Evolutionary conservation across 495 filamentous ascomycete genomes (phyloP), one percentile per base, ranked within the genome.

Genomic region (Talaromyces trachyspermus): DNA sequence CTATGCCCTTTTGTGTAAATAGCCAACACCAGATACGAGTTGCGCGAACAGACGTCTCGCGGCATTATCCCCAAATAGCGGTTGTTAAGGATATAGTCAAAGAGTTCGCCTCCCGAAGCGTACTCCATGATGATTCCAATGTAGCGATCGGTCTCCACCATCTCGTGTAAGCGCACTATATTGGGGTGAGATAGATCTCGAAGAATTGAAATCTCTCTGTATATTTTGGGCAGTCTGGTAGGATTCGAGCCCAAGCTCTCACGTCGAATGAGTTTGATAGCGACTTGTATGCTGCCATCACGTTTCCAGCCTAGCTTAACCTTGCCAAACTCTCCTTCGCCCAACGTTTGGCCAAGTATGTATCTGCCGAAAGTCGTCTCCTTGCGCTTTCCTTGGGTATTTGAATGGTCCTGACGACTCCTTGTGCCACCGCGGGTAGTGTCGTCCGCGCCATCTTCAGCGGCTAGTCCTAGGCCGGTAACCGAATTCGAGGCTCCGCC

Each of bases 271-370:
- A 99, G 83, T 64, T 99, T 99, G 71, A 99, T 95, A 50, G 92
- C 92, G 49, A 99, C 92, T 72, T 98, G 76, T 36, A 95, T 84
- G 49, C 85, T 89, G 22, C 88, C 89, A 64, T 95, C 90, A 60
- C 85, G 82, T 67, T 95, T 97, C 92, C 94, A 99, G n/a, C 92
- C 92, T 56, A 99, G 77, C 64, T 96, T 97, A 55, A 99, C 92
- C 60, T 99, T 99, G 43, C 92, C 92, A 61, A 99, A 99, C 58
- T 99, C 92, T 25, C 92, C 92, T 70, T 97, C 92, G 40, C 92
- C 92, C 22, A 99, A 82, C n/a, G 91, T 96, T 55, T 95, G 89
- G 4, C 92, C 92, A 7, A 99, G 74, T 48, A 92, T 88, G 59
- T 95, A 99, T 20, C 95, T 87, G 29, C 92, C 94, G 60, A 97